Evolutionary conservation across 208 protist species (phyloP).

Genomic region (Trypanosomatidae sp.): DNA sequence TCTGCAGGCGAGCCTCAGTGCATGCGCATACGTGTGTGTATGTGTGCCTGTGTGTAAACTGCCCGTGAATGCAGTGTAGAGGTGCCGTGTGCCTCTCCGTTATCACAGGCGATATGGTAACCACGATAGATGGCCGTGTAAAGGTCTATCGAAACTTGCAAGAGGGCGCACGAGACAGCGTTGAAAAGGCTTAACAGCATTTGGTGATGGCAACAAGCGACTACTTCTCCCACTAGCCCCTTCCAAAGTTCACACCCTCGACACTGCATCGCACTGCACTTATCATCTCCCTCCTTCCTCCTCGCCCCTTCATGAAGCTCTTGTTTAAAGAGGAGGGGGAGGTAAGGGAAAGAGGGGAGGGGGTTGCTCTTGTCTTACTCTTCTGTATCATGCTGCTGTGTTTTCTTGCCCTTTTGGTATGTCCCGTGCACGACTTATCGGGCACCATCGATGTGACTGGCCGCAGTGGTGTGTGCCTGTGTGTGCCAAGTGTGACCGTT

Average conservation of each 20-base stretch:
- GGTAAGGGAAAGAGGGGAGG: background rate
- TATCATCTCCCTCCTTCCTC: background rate
- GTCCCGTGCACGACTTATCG: background rate
- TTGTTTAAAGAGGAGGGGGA: background rate
- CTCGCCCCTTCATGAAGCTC: background rate
- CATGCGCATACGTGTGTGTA: slow-evolving; percentile 1
- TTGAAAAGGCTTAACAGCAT: background rate
- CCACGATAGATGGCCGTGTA: background rate
- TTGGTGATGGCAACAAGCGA: background rate
- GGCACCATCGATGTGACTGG: too few relatives aligned
- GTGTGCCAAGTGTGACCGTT: background rate
- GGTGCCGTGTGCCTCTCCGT: background rate
- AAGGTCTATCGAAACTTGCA: background rate
- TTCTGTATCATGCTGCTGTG: background rate
- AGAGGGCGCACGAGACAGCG: background rate
- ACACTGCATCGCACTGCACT: background rate
- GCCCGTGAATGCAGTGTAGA: background rate
- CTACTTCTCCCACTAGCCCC: background rate
- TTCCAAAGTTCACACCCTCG: background rate
- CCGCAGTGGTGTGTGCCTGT: background rate
- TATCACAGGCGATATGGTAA: background rate
- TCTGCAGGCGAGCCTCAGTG: background rate
- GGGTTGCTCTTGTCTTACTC: background rate
- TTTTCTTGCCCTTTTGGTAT: background rate
- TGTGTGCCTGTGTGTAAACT: background rate